Evolutionary conservation across 2,329 filamentous ascomycete genomes (phyloP), one percentile per base, ranked within the genome.

Genomic region (Dothideomycetes sp.): DNA sequence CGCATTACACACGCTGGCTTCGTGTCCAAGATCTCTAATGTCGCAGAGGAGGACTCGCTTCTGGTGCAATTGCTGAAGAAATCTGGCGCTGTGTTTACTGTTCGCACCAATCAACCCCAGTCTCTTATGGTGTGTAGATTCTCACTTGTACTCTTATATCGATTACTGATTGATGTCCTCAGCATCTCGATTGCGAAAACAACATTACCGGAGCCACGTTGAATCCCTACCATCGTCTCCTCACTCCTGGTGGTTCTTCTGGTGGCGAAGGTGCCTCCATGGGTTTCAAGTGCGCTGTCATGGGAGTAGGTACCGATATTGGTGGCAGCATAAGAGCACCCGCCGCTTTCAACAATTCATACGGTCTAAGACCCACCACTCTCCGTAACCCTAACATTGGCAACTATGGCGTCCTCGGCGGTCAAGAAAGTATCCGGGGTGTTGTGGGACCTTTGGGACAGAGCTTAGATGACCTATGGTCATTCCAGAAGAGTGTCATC

Each of bases 211-310:
- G 71, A 3, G 58, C 63, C 0, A 77, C 73, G 0, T 60, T 68
- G 6, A 76, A 76, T 49, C 73, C 73, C 0, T 67, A 64, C 51
- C 75, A 77, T 51, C 61, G 58, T 1, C 62, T 58, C 1, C 52
- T 76, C 16, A 71, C 70, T 0, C 51, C 63, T 13, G 74, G 74
- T 4, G 74, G 73, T 2, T 70, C 66, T 4, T 71, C 68, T 4
- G 74, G 74, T 28, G 74, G 74, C 30, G 74, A 78, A 56, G 72
- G 72, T 1, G 71, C 74, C 0, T 55, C 77, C 2, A 44, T 75
- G 11, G 73, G 64, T 0, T 58, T 76, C 23, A 57, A 65, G 57
- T 76, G 25, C 56, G 65, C 19, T 72, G 73, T 63, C 50, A 46
- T 81, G 1, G 80, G 73, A 1, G 66, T 77, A 33, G 74, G 70